Evolutionary conservation across 306 rosid genomes (phyloP), one percentile per base, ranked within the genome.

Genomic region (Cucumis cinereus): DNA sequence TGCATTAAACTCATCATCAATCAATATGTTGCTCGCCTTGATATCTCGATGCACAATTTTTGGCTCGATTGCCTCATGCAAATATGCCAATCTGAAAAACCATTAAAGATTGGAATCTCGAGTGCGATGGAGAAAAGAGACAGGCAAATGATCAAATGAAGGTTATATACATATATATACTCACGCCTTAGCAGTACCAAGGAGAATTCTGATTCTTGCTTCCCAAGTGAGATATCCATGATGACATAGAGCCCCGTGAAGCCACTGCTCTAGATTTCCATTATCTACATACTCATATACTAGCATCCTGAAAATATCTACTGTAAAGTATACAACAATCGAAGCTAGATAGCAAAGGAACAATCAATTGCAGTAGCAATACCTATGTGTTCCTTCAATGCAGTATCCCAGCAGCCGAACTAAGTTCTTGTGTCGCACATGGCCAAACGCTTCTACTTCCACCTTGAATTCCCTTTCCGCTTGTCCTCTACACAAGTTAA

Each of bases 361-460:
- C 30, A 22, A 45, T 22, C 74, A 68, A 41, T 3, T 41, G 36
- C 54, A 14, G 24, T 43, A 20, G 61, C 20, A 12, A 17, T 85
- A 93, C 98, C 98, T 91, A 84, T 91, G 93, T 12, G 90, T 91
- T 85, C 98, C 98, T 91, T 93, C 98, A 17, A 93, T 78, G 85
- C 98, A 91, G 81, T 84, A 93, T 14, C 98, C 98, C 66, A 93
- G 80, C 81, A 93, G 92, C 59, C 98, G 87, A 83, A 91, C 97
- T 84, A 93, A 84, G 77, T 93, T 89, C 87, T 93, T 93, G 80
- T 93, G 98, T 50, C 98, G 79, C 67, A 93, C 96, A 80, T 93
- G 98, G 75, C 98, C 97, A 77, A 93, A 89, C 47, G 98, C 98
- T 83, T 91, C 98, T 74, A 89, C 98, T 90, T 91, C 98, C 86